A percentile compares a stretch with the other conserved stretches of the same genome.
phyloP scores from a whole-genome alignment of 495 filamentous ascomycete species.

The Daldinia bambusicola region DNA sequence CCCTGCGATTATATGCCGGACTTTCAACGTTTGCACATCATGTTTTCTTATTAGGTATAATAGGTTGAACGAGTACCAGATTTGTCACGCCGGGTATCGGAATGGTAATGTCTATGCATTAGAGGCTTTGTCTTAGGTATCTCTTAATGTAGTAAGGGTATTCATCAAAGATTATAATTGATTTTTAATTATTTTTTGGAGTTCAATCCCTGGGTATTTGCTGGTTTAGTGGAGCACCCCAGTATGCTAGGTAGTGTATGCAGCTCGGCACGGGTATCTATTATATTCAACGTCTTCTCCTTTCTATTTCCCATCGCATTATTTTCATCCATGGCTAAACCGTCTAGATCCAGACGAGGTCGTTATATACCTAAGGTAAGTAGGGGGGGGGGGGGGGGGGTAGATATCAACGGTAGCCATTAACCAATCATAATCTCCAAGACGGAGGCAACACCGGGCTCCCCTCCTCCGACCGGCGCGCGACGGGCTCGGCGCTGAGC shows the following conservation, averaged over 20 bases:
- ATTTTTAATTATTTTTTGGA: background rate
- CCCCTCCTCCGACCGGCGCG: slow-evolving; percentile 1
- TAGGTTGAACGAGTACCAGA: background rate
- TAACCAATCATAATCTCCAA: slow-evolving; percentile 11
- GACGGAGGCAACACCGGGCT: slow-evolving; percentile 15
- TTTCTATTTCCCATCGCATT: background rate
- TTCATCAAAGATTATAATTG: background rate
- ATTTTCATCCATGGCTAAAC: background rate
- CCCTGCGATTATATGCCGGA: slow-evolving; percentile 2
- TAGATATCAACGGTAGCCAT: background rate
- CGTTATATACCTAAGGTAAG: background rate
- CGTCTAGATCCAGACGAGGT: background rate
- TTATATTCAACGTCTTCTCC: background rate
- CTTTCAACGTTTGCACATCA: background rate
- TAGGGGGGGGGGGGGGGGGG: too few relatives aligned
- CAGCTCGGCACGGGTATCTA: slow-evolving; percentile 11
- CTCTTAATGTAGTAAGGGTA: background rate
- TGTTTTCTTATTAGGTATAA: background rate
- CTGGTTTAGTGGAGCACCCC: too few relatives aligned
- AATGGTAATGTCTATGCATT: background rate
- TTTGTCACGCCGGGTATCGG: background rate
- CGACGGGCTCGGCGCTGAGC: slow-evolving; percentile 32
- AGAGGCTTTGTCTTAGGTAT: background rate
- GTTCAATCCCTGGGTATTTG: too few relatives aligned
- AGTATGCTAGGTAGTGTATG: too few relatives aligned